Evolutionary conservation across 148 eudicot genomes (phyloP), one percentile per base, ranked within the genome.

Genomic region (Heliosperma pusillum): DNA sequence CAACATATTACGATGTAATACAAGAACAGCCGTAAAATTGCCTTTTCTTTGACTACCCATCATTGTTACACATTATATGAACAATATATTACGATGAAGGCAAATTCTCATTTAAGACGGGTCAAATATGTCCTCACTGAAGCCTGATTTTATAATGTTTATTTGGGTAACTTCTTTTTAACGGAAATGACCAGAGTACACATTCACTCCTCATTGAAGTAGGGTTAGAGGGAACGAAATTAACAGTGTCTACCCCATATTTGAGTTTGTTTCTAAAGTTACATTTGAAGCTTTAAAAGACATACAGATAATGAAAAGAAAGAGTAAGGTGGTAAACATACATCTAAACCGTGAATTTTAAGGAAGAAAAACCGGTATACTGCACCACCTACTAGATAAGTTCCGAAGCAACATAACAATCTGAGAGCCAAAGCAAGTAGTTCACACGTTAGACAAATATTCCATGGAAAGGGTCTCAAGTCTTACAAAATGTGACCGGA

Each of bases 281-380:
- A 50, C 55, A 2, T 50, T 15, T 50, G 10, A 10, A 50, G 55
- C 19, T 13, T 13, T 15, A 0, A 12, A 50, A 13, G 55, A 63
- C 40, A 62, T 72, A 27, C 52, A 69, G 44, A 55, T 10, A 69
- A 68, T 21, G 29, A 30, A 76, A 45, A 76, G 13, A 71, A 76
- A 0, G 25, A 67, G 27, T 65, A 12, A 71, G 19, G 50, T 57
- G 65, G 53, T 1, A 75, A 57, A 30, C 92, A 53, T 90, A 94
- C 98, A 80, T 94, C 88, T 79, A 94, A 71, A 76, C 97, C 96
- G 76, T 88, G 91, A 76, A 90, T 83, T 71, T 86, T 74, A 58
- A 91, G 90, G 87, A 59, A 86, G 88, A 85, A 94, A 80, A 71
- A 89, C 25, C 97, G 91, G 80, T 91, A 91, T 47, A 77, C 85